Evolutionary conservation across 352 stramenopile species (phyloP).

Genomic region (Phytophthora nicotianae): DNA sequence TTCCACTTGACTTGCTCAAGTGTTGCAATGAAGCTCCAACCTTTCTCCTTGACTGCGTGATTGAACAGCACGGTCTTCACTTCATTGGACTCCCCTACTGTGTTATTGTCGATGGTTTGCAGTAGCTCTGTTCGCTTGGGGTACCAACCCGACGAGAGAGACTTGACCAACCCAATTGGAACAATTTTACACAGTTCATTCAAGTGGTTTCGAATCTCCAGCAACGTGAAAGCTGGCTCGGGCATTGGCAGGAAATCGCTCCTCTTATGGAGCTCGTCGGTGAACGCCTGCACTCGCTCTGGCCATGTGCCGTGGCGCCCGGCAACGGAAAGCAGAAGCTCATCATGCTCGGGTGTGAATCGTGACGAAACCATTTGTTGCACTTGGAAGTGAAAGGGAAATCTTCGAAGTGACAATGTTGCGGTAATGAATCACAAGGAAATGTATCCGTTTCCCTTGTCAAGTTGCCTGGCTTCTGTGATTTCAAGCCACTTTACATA

Average conservation of each 20-base stretch:
- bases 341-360: conserved; percentile 12
- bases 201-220: conserved; percentile 11
- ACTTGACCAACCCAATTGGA: not conserved
- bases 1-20: conserved; percentile 16
- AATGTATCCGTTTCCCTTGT: no score
- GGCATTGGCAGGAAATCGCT: conserved; percentile 3
- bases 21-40: conserved; percentile 14
- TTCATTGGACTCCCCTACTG: conserved; percentile 11
- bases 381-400: conserved; percentile 6
- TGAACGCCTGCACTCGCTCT: conserved; percentile 8
- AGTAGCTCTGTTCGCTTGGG: conserved; percentile 11
- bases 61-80: conserved; percentile 27
- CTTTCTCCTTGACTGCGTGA: conserved; percentile 22
- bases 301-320: conserved; percentile 13
- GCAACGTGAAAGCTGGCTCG: conserved; percentile 1
- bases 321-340: conserved; percentile 15
- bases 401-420: conserved; percentile 1
- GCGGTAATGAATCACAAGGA: not conserved
- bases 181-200: conserved; percentile 11
- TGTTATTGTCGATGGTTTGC: conserved; percentile 5
- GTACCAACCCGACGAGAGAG: conserved; percentile 2
- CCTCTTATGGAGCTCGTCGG: conserved; percentile 8
- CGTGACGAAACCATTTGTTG: conserved; percentile 8
- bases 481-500: no score
- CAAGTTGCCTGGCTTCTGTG: no score